These are phyloP conservation scores for Yarrowia porcina DNA, from an alignment of 805 yeast genomes.

Conservation along the genomic window DNA sequence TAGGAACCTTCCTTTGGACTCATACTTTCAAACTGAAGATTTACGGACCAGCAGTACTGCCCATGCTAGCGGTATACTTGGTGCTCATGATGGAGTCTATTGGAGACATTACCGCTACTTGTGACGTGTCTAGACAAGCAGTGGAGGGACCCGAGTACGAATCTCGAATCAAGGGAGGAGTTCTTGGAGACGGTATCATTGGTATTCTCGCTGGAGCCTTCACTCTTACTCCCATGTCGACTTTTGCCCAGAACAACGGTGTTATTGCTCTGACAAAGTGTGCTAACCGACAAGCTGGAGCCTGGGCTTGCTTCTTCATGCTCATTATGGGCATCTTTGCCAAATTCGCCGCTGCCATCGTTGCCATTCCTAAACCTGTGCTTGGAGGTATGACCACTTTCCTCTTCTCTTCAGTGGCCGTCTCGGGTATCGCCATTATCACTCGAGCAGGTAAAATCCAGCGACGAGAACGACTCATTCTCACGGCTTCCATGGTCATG, in stretches of 20 bases:
- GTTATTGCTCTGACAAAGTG: slow-evolving; percentile 90
- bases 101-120: slow-evolving; percentile 92
- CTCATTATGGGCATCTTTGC: slow-evolving; percentile 84
- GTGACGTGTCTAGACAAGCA: slow-evolving; percentile 82
- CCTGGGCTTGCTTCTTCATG: slow-evolving; percentile 76
- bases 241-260: slow-evolving; percentile 95
- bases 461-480: slow-evolving; percentile 71
- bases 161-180: slow-evolving; percentile 88
- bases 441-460: slow-evolving; percentile 49
- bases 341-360: slow-evolving; percentile 83
- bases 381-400: slow-evolving; percentile 88
- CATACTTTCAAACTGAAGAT: slow-evolving; percentile 75
- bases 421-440: slow-evolving; percentile 68
- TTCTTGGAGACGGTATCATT: slow-evolving; percentile 81
- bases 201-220: slow-evolving; percentile 72
- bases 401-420: slow-evolving; percentile 70
- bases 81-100: slow-evolving; percentile 89
- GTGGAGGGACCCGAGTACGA: slow-evolving; percentile 81
- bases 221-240: slow-evolving; percentile 83
- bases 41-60: slow-evolving; percentile 83
- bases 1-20: slow-evolving; percentile 82
- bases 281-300: slow-evolving; percentile 79
- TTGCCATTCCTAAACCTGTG: slow-evolving; percentile 72
- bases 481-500: slow-evolving; percentile 60
- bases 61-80: slow-evolving; percentile 77